Base-by-base conservation (phyloP, 768 basidiomycete genomes). In the Mycena crocata region DNA sequence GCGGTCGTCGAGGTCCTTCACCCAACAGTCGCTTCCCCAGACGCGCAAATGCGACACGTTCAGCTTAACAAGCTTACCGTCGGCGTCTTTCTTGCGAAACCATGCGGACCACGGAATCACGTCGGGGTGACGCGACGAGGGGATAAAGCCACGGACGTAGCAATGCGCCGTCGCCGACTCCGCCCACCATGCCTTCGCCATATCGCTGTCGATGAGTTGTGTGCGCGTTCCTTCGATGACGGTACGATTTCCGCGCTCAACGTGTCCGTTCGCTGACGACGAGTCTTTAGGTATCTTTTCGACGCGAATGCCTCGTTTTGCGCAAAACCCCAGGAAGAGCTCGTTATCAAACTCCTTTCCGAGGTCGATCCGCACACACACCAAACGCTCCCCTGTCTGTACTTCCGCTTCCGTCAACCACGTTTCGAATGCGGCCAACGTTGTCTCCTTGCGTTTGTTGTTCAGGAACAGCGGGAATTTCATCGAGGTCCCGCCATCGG, bases 281-380 rank as follows among this genome's bases (percentile, higher is more conserved):
- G 71, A 72, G 50, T 72, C 15, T 40, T 68, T 62, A 73, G 54
- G n/a, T 57, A 66, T 1, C n/a, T 46, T 48, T n/a, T 59, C 57
- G 14, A 59, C 30, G 39, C 14, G 26, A 21, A 77, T 75, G 1
- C 79, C 76, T n/a, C 72, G 44, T 12, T 56, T 34, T 0, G 4
- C n/a, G 23, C 70, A 64, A 32, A 70, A 72, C 5, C 21, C 46
- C 15, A 71, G 35, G 60, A 76, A 78, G 7, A 71, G 52, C 0
- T 56, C 32, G 46, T 71, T 73, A 0, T 72, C 39, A 42, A 72
- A 79, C 66, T 80, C 76, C 3, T 71, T 72, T 5, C 79, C 79
- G 15, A 71, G 60, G 58, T 81, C 76, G 0, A 64, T 64, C 2
- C 66, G 46, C 5, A 76, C 60, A 0, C 23, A 31, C 19, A 64